These are phyloP conservation scores for Insectozyma bohioensis DNA, from an alignment of 1,139 yeast genomes.

Conservation along the genomic window DNA sequence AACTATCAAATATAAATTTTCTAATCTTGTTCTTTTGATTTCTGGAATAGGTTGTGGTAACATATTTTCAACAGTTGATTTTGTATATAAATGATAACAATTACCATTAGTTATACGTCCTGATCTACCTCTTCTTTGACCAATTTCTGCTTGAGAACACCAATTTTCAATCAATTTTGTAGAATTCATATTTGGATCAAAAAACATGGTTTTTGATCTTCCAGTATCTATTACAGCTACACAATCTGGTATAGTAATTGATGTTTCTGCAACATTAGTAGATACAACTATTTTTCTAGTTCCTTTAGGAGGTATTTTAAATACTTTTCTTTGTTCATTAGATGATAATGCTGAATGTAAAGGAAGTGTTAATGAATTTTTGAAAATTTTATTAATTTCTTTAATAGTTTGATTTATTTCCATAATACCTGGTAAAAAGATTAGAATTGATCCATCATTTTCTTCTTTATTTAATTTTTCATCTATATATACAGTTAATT, in stretches of 20 bases:
- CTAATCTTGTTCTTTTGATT: slow-evolving; percentile 78
- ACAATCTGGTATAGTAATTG: slow-evolving; percentile 91
- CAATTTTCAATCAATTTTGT: slow-evolving; percentile 76
- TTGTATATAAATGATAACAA: slow-evolving; percentile 79
- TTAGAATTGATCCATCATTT: slow-evolving; percentile 70
- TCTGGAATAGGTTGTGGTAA: slow-evolving; percentile 81
- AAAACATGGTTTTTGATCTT: slow-evolving; percentile 73
- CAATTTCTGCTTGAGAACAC: slow-evolving; percentile 90
- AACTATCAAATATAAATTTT: slow-evolving; percentile 77
- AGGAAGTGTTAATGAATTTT: slow-evolving; percentile 56
- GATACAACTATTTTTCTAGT: slow-evolving; percentile 82
- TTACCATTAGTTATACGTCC: slow-evolving; percentile 87
- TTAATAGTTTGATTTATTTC: slow-evolving; percentile 63
- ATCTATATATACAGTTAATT: slow-evolving; percentile 56
- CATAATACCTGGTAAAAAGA: slow-evolving; percentile 88
- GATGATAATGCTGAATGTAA: slow-evolving; percentile 86
- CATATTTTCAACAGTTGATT: slow-evolving; percentile 60
- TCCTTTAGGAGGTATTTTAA: slow-evolving; percentile 50
- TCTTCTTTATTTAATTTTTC: slow-evolving; percentile 34
- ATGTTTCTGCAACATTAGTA: slow-evolving; percentile 86
- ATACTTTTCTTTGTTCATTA: slow-evolving; percentile 77
- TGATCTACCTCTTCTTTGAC: slow-evolving; percentile 96
- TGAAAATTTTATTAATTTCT: slow-evolving; percentile 22
- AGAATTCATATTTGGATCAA: slow-evolving; percentile 64
- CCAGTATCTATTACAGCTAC: slow-evolving; percentile 92